A percentile compares a stretch with the other conserved stretches of the same genome.
Evolutionary conservation across 2,329 filamentous ascomycete genomes (phyloP).

Genomic region (Teratosphaeriaceae sp.): DNA sequence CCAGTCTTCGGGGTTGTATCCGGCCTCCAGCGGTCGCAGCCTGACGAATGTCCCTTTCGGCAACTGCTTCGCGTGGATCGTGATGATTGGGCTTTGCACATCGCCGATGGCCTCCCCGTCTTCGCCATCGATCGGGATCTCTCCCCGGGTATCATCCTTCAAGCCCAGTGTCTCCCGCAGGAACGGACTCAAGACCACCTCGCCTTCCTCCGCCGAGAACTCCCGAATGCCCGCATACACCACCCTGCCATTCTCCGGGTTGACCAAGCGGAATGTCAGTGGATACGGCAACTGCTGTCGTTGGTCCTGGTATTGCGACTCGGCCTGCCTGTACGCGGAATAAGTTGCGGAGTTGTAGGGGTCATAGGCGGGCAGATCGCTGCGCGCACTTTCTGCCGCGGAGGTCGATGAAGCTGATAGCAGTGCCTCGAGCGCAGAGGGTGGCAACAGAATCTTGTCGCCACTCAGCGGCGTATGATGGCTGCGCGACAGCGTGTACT

Average conservation of each 20-base stretch:
- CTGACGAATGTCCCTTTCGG: slow-evolving; percentile 89
- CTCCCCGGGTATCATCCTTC: slow-evolving; percentile 14
- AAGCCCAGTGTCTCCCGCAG: slow-evolving; percentile 69
- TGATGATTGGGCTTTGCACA: slow-evolving; percentile 44
- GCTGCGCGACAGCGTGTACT: slow-evolving; percentile 57
- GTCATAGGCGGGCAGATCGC: slow-evolving; percentile 48
- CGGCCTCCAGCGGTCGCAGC: slow-evolving; percentile 84
- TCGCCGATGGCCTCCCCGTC: slow-evolving; percentile 21
- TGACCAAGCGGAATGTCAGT: slow-evolving; percentile 82
- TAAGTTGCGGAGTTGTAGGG: slow-evolving; percentile 66
- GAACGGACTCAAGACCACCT: slow-evolving; percentile 69
- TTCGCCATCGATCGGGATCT: slow-evolving; percentile 20
- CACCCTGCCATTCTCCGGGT: slow-evolving; percentile 66
- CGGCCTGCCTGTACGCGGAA: slow-evolving; percentile 50
- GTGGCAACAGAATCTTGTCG: slow-evolving; percentile 90
- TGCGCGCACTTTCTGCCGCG: slow-evolving; percentile 39
- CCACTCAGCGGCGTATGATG: slow-evolving; percentile 53
- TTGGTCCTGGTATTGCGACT: slow-evolving; percentile 54
- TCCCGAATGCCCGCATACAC: slow-evolving; percentile 89
- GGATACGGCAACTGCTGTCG: slow-evolving; percentile 80
- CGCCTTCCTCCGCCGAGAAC: slow-evolving; percentile 80
- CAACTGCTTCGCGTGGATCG: slow-evolving; percentile 68
- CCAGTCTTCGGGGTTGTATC: slow-evolving; percentile 94
- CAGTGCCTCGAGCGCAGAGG: slow-evolving; percentile 82
- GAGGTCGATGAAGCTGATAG: slow-evolving; percentile 62